Evolutionary conservation across 225 moss, liverwort and hornwort genomes (phyloP).

Genomic region (Climacium dendroides): DNA sequence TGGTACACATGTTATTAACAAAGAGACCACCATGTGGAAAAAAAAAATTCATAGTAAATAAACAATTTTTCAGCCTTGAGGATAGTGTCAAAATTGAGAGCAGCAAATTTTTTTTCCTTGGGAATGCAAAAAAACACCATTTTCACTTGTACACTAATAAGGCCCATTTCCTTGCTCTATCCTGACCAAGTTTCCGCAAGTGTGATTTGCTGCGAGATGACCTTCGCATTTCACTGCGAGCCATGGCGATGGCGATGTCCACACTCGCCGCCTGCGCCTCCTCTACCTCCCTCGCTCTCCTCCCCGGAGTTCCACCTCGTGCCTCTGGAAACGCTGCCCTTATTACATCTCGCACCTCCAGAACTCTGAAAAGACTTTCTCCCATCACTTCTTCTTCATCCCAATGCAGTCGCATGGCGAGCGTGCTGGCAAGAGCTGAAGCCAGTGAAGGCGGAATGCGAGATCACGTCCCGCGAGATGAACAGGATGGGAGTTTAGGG

Average conservation of each 20-base stretch:
- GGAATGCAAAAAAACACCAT: neutral
- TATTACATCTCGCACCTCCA: neutral
- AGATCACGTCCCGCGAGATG: neutral
- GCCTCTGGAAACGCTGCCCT: neutral
- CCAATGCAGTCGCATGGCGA: neutral
- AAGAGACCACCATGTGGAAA: neutral
- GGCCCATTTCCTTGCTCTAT: neutral
- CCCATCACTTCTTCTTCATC: neutral
- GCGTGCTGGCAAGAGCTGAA: neutral
- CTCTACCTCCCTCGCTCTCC: neutral
- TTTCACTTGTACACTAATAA: neutral
- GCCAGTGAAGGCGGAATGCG: neutral
- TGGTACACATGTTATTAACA: neutral
- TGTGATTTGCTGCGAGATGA: neutral
- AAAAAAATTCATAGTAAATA: neutral
- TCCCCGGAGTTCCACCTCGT: neutral
- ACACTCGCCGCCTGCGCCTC: neutral
- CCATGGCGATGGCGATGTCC: neutral
- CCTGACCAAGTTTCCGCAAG: neutral
- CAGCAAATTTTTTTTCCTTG: neutral
- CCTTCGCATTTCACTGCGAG: neutral
- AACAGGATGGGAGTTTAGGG: neutral
- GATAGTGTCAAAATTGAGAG: rapidly evolving
- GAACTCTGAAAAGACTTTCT: neutral
- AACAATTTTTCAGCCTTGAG: rapidly evolving